phyloP scores from a whole-genome alignment of 306 rosid genomes.

The Senna tora region DNA sequence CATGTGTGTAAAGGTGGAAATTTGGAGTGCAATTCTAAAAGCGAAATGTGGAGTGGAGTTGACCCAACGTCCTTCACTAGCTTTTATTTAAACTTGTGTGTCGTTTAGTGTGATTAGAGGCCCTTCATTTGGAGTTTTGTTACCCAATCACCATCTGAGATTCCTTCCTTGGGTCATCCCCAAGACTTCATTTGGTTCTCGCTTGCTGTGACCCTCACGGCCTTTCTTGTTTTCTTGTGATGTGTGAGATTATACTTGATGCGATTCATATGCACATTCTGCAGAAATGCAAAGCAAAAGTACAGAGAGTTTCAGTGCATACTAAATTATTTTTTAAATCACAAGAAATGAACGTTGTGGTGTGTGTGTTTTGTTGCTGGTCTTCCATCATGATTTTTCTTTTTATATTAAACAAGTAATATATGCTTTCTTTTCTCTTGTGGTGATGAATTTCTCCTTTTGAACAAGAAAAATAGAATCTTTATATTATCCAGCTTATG shows the following conservation, averaged over 20 bases:
- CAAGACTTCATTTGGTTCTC: background rate
- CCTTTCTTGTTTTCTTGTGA: background rate
- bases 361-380: background rate
- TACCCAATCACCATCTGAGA: background rate
- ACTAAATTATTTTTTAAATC: background rate
- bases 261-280: background rate
- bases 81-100: background rate
- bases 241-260: background rate
- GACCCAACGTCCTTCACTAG: background rate
- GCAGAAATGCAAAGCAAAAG: background rate
- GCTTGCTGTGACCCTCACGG: background rate
- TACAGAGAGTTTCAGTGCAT: background rate
- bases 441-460: conserved; percentile 1
- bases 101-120: background rate
- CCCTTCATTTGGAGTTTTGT: background rate
- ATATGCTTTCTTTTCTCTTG: background rate
- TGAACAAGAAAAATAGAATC: background rate
- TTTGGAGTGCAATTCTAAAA: background rate
- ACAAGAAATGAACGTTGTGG: conserved; percentile 16
- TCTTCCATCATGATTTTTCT: background rate
- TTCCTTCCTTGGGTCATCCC: conserved; percentile 8
- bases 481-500: background rate
- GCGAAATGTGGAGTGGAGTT: conserved; percentile 3
- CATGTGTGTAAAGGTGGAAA: conserved; percentile 16
- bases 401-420: background rate